Evolutionary conservation across 2,329 filamentous ascomycete genomes (phyloP).

Genomic region (Penicillium freii): DNA sequence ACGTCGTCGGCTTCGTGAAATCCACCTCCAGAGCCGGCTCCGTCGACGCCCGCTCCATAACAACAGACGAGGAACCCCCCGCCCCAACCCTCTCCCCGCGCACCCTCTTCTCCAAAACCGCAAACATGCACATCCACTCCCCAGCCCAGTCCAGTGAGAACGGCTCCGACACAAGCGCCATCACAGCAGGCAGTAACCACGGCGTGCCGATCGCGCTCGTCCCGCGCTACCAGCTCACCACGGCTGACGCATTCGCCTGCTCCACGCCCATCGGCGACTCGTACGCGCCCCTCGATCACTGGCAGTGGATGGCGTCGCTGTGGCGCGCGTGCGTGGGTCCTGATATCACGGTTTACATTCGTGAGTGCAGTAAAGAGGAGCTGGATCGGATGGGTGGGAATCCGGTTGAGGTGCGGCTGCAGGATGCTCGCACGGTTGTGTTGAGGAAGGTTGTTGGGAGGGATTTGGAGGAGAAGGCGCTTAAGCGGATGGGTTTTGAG

Average conservation of each 20-base stretch:
- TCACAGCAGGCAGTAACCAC: constrained; percentile 14
- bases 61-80: constrained; percentile 21
- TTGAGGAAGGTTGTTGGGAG: constrained; percentile 47
- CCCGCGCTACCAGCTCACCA: constrained; percentile 74
- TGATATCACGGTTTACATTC: constrained; percentile 56
- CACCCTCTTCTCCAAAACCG: constrained; percentile 33
- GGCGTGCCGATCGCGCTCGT: constrained; percentile 70
- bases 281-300: constrained; percentile 84
- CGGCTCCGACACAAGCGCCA: constrained; percentile 25
- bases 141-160: constrained; percentile 30
- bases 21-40: constrained; percentile 21
- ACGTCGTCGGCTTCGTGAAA: constrained; percentile 63
- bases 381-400: constrained; percentile 39
- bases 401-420: constrained; percentile 57
- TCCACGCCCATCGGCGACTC: constrained; percentile 71
- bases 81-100: constrained; percentile 31
- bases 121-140: constrained; percentile 31
- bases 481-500: constrained; percentile 79
- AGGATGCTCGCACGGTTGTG: constrained; percentile 52
- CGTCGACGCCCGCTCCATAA: constrained; percentile 10
- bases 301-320: constrained; percentile 94
- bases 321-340: constrained; percentile 85
- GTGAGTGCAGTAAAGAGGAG: constrained; percentile 43
- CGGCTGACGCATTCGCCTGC: constrained; percentile 72
- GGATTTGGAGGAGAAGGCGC: constrained; percentile 64